Evolutionary conservation across 2,329 filamentous ascomycete species (phyloP), one percentile per base, ranked within the genome.

Genomic region (Neofusicoccum cordaticola): DNA sequence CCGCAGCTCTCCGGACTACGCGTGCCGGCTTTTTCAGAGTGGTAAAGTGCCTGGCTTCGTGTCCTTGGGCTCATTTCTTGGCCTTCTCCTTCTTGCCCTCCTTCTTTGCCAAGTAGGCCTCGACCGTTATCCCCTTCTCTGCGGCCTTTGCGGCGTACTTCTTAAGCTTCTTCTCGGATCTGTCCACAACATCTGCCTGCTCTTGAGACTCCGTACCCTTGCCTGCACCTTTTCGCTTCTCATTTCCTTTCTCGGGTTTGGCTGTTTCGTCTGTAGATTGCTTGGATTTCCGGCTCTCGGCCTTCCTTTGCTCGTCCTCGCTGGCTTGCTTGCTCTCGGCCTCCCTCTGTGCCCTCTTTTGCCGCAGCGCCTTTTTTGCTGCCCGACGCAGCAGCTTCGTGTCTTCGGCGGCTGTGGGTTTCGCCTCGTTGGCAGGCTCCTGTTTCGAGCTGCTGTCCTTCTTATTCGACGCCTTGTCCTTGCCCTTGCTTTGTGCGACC

Each of bases 61-160:
- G n/a, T 22, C 17, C n/a, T 12, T 45, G 48, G 19, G 7, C 19
- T 65, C 44, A 61, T 61, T 58, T 37, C 15, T 50, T 51, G 35
- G 45, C 42, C 15, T 52, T 50, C 35, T 42, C 50, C 42, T 47
- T 63, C 41, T 53, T 57, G 27, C 62, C 57, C 5, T 63, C 67
- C 60, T 76, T 78, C 68, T 77, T 78, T 52, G 72, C 70, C 13
- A 75, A 71, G 31, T 76, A 80, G 13, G 70, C 68, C 44, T 79
- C 74, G 5, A 80, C 68, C 0, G 74, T 71, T 48, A 79, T 71
- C 12, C 73, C 71, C 67, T 80, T 80, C 17, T 69, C 70, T 0
- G 69, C 70, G 1, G 65, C 44, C 19, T 60, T 56, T 17, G 57
- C 39, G 37, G 53, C 42, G 15, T 42, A 56, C 37, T 64, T 56